Evolutionary conservation across 768 basidiomycete species (phyloP), one percentile per base, ranked within the genome.

Genomic region (Lepiota brunneoincarnata): DNA sequence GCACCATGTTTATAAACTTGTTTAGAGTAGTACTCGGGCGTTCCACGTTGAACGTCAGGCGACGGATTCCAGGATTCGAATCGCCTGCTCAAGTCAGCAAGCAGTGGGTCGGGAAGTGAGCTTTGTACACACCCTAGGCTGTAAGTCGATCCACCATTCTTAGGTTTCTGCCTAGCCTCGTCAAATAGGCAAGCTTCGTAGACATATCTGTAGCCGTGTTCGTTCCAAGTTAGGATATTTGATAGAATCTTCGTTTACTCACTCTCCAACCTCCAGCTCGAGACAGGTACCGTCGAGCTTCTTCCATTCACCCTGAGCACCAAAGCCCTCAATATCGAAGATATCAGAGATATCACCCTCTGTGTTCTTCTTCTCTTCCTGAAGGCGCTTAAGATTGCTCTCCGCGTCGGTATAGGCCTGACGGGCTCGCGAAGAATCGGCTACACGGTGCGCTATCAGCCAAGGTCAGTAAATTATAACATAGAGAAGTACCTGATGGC

Each of bases 171-270:
- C 49, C 77, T 88, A 1, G 89, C 92, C 61, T 89, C 84, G 3
- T 86, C 81, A 62, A 99, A 98, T 61, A 97, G 77, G 72, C 96
- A 98, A 6, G 98, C 77, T 65, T 94, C 90, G 66, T 99, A 99
- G 5, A 86, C 91, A 69, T 98, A 98, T 58, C 94, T 97, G 52
- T 17, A 31, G 5, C 3, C 7, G 4, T 17, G 34, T 7, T 15
- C 50, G 31, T 10, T 17, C 4, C 10, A 20, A n/a, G 20, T 48
- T 42, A 39, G 51, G 36, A 24, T 39, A 41, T 2, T 23, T n/a
- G 31, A 37, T 4, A 55, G 6, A 37, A 24, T 31, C n/a, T 34
- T 11, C 17, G 9, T 18, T 28, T 7, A 86, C 94, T 66, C 63
- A 97, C 91, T 97, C 96, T 77, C 97, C 96, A 4, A 81, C 76